Percentiles rank a stretch among this genome's conserved stretches.
phyloP scores from a whole-genome alignment of 495 filamentous ascomycete species.

The Hyaloscypha hepaticicola region DNA sequence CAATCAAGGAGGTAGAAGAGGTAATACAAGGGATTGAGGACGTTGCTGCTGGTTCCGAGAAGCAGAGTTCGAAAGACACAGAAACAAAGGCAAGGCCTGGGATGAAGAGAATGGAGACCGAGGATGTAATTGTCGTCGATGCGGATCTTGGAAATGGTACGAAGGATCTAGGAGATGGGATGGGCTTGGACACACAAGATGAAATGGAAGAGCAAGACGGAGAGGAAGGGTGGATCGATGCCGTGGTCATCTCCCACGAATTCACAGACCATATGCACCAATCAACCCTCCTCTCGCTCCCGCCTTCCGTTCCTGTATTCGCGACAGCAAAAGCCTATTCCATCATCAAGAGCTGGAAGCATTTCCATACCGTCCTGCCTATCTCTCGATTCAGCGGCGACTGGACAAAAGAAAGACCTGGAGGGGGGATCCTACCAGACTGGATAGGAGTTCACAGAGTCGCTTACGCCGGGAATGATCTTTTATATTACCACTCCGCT shows the following conservation, averaged over 20 bases:
- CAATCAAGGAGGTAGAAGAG: conserved; percentile 38
- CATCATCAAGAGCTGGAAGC: conserved; percentile 46
- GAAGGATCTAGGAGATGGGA: background rate
- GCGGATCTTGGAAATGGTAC: background rate
- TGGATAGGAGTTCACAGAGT: conserved; percentile 51
- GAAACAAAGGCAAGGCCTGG: no score
- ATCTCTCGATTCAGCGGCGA: conserved; percentile 18
- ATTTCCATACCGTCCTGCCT: conserved; percentile 45
- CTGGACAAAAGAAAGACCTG: conserved; percentile 28
- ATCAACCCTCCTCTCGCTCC: conserved; percentile 48
- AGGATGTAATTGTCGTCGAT: background rate
- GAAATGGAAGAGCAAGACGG: conserved; percentile 19
- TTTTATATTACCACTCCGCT: conserved; percentile 53
- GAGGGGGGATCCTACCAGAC: conserved; percentile 39
- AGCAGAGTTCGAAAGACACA: background rate
- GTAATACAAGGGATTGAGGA: conserved; percentile 36
- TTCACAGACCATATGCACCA: conserved; percentile 60
- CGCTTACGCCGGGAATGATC: conserved; percentile 39
- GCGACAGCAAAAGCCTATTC: conserved; percentile 47
- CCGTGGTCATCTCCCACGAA: conserved; percentile 51
- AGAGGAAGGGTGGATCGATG: conserved; percentile 40
- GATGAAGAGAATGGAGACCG: background rate
- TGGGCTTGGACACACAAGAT: conserved; percentile 17
- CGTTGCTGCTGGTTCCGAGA: conserved; percentile 25
- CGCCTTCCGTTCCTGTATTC: conserved; percentile 47